Evolutionary conservation across 331 rosid genomes (phyloP).

Genomic region (Prunus yedoensis): DNA sequence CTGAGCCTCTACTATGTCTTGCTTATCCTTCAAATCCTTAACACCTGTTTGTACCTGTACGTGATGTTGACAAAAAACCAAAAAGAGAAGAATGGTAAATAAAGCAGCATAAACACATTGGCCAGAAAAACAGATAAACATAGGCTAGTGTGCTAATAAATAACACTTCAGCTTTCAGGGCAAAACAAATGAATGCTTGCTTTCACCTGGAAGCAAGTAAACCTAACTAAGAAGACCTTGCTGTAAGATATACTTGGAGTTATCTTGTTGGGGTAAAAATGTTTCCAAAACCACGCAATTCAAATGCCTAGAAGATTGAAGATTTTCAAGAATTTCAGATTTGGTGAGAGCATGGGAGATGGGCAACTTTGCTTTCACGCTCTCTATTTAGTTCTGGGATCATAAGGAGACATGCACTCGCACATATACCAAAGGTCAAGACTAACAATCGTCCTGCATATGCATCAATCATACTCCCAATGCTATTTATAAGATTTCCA

Average conservation of each 20-base stretch:
- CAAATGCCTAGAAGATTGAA: neutral
- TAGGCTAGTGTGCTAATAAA: neutral
- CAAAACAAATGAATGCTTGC: neutral
- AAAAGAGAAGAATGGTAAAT: neutral
- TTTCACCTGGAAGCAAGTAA: neutral
- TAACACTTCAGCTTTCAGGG: neutral
- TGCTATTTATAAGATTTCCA: neutral
- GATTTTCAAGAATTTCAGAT: neutral
- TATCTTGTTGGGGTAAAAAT: neutral
- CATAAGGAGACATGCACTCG: neutral
- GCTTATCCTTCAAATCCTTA: slow-evolving; percentile 66
- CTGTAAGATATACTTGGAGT: neutral
- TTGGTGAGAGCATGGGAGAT: neutral
- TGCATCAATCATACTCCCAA: slow-evolving; percentile 5
- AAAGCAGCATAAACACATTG: neutral
- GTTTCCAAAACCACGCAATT: neutral
- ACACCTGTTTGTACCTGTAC: slow-evolving; percentile 84
- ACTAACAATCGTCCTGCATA: neutral
- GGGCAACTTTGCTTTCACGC: neutral
- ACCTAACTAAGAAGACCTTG: neutral
- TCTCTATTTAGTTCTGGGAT: neutral
- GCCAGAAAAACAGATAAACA: neutral
- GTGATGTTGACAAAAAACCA: slow-evolving; percentile 11
- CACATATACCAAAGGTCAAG: neutral
- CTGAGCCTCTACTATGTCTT: slow-evolving; percentile 60